Evolutionary conservation across 495 filamentous ascomycete species (phyloP), one percentile per base, ranked within the genome.

Genomic region (Parmelia sp.): DNA sequence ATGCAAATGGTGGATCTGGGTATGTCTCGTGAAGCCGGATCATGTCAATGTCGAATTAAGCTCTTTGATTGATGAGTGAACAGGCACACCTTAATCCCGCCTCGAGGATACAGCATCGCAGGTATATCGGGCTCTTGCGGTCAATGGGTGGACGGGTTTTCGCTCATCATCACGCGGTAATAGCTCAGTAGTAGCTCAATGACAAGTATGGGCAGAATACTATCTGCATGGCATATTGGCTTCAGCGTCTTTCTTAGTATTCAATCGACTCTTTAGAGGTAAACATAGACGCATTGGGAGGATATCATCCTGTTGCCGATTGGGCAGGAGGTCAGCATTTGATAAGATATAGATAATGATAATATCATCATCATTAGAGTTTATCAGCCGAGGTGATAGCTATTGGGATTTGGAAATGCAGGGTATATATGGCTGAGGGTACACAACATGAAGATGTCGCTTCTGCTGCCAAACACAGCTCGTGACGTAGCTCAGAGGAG

Each of bases 41-140:
- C 21, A 57, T n/a, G 21, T 35, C 6, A 9, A 35, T n/a, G 15
- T 40, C 27, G 4, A 25, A 47, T 29, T 25, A 44, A 8, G 29
- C 27, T 47, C 14, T 25, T 58, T 62, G 19, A 59, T 23, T 62
- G 61, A 37, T 56, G 35, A 36, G 11, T 49, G 37, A 44, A 63
- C 70, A 97, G 93, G 56, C 89, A 91, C 73, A 94, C 88, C 11
- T 80, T 98, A 45, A 89, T 97, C 57, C 91, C 93, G 35, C 94
- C 94, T 31, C 83, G 90, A 66, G 93, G 93, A 51, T 96, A 91
- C 74, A 90, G 83, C 71, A 86, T 98, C 73, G 90, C 87, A 67
- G 94, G 94, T 47, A 78, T 97, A 65, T 88, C 89, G 17, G 94
- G 94, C 47, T 90, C 89, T 64, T 91, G 84, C 69, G 90, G 80